Base-by-base conservation (phyloP, 2,329 filamentous ascomycete species). In the Clonostachys byssicola region DNA sequence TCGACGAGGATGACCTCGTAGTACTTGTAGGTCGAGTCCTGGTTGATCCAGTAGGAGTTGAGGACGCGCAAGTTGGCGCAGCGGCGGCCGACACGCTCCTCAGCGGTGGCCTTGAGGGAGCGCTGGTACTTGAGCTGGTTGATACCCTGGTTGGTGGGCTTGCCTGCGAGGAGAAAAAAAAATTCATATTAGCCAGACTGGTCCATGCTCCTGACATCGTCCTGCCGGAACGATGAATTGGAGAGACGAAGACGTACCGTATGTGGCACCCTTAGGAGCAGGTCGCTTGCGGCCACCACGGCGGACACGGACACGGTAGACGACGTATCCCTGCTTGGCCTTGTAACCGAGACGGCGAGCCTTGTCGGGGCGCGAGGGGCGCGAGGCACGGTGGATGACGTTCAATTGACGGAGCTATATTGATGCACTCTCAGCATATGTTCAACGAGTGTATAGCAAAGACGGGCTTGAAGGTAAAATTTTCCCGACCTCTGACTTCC, bases 81-180 rank as follows among this genome's bases (percentile, higher is more conserved):
- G 74, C 92, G 92, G 76, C 92, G 92, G 70, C 95, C 94, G 72
- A 99, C 92, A 88, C 94, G 94, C 88, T 99, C 94, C 84, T 99
- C 95, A 66, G 95, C 95, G 65, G 94, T 99, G 66, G 92, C 83
- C 76, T 88, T 88, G 73, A 97, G 92, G 61, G 94, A 97, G 74
- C 92, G 90, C 86, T 99, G 95, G 88, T 97, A 99, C 86, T 99
- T 99, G 74, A 99, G 91, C 85, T 99, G 94, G 87, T 99, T 99
- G 66, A 99, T 83, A 90, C 94, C 94, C 85, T 96, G 92, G 89
- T 97, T 99, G 86, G 94, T 99, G 73, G 94, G 94, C 85, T 99
- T 99, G 85, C 94, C 92, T 96, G 68, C 70, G 54, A 35, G 48
- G 49, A 23, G 18, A 45, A 12, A 5, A n/a, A 39, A 13, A 42